Base-by-base conservation (phyloP, 2,329 filamentous ascomycete genomes). In the Nannizzia gypsea region DNA sequence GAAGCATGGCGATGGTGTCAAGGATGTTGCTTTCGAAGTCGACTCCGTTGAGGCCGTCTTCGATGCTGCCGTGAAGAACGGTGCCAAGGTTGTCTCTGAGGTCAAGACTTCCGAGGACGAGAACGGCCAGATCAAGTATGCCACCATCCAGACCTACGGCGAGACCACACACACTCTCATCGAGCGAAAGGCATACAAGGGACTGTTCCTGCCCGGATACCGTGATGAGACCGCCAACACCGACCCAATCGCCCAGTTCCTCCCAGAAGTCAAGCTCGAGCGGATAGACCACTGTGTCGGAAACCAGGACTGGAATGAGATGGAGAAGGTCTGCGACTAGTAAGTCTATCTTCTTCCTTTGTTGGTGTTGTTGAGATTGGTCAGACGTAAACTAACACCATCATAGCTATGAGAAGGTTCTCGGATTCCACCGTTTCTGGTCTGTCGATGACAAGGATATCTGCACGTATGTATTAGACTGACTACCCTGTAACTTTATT, bases 391-490 rank as follows among this genome's bases (percentile, higher is more conserved):
- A 26, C 8, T 31, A 15, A 54, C 5, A 56, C 22, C 2, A n/a
- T 28, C 15, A 1, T 17, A 81, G 88, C 74, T 97, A 96, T 78
- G 91, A 96, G 77, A 83, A 85, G 64, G 88, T 87, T 63, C 87
- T 96, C 28, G 87, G 87, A 59, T 96, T 96, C 82, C 90, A 96
- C 78, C 89, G 91, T 66, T 96, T 96, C 85, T 96, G 92, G 92
- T 90, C 86, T 59, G 91, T 96, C 61, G 92, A 96, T 73, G 92
- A 96, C 79, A 87, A 84, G 66, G 84, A 95, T 71, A 95, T 96
- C 76, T 89, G 85, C 81, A 96, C 73, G 73, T 75, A 67, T 61
- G 73, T 70, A 15, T 13, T 54, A 15, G 22, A 48, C 13, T 20
- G n/a, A n/a, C 56, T 64, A 54, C 62, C 57, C n/a, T 56, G 8